A percentile compares a stretch with the other conserved stretches of the same genome.
These are phyloP conservation scores for Chytridiales sp. DNA, from an alignment of 371 early-diverging fungal species.

Conservation along the genomic window DNA sequence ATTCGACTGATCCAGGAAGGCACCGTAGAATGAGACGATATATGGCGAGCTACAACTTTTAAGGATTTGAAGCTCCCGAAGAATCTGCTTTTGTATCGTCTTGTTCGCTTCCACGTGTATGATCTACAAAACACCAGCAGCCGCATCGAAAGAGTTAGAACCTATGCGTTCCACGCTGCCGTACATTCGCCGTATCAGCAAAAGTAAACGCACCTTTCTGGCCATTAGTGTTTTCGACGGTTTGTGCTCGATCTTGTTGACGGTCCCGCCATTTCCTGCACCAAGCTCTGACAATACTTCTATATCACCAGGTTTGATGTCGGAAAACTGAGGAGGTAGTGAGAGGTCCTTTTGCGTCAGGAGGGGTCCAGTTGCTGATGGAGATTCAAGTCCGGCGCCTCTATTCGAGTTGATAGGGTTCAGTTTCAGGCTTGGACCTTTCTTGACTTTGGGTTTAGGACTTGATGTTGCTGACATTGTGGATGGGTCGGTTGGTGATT, in stretches of 20 bases:
- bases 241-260: constrained; percentile 77
- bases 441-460: too few species aligned
- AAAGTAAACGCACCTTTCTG: constrained; percentile 61
- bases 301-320: constrained; percentile 10
- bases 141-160: neutral
- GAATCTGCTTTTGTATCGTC: constrained; percentile 71
- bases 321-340: constrained; percentile 10
- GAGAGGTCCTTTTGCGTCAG: constrained; percentile 5
- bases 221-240: constrained; percentile 89
- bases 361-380: constrained; percentile 9
- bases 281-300: constrained; percentile 80
- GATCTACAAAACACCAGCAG: constrained; percentile 51
- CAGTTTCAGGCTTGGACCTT: too few species aligned
- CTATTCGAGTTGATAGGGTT: too few species aligned
- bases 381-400: constrained; percentile 8
- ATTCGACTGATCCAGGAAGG: constrained; percentile 83
- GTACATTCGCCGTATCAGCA: too few species aligned
- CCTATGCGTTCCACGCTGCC: neutral
- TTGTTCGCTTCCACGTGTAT: constrained; percentile 67
- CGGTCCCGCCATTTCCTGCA: constrained; percentile 93
- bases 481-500: too few species aligned
- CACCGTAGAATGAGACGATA: constrained; percentile 93
- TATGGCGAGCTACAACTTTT: constrained; percentile 86
- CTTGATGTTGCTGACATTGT: too few species aligned
- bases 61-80: constrained; percentile 87